Conservation (phyloP, 1,284 basidiomycete species). For the Ustilago nuda region DNA sequence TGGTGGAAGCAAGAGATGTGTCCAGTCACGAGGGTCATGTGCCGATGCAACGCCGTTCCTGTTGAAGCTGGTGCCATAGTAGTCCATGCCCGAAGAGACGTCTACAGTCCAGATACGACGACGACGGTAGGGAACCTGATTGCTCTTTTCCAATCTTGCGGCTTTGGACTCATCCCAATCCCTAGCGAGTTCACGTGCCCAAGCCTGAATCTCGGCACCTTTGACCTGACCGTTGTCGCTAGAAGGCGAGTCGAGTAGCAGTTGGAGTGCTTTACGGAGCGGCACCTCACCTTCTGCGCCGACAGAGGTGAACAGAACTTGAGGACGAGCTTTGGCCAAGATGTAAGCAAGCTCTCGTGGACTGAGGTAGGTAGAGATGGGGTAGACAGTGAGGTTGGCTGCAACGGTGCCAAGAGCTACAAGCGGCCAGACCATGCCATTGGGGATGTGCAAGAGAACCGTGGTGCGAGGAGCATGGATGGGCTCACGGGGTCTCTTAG, state of each 20-base stretch:
- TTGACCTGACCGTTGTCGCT: constrained; percentile 35
- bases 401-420: constrained; percentile 67
- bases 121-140: constrained; percentile 30
- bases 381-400: constrained; percentile 63
- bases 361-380: constrained; percentile 69
- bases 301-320: constrained; percentile 66
- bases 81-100: constrained; percentile 42
- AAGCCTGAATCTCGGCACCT: constrained; percentile 30
- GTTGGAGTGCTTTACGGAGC: constrained; percentile 53
- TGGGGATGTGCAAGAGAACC: constrained; percentile 70
- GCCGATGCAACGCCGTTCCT: constrained; percentile 39
- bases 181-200: constrained; percentile 46
- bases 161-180: constrained; percentile 48
- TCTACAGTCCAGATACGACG: constrained; percentile 56
- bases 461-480: constrained; percentile 61
- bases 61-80: constrained; percentile 50
- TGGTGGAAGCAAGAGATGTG: constrained; percentile 48
- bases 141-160: constrained; percentile 38
- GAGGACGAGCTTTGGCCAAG: constrained; percentile 67
- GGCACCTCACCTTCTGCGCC: constrained; percentile 56
- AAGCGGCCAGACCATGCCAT: constrained; percentile 67
- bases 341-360: constrained; percentile 69
- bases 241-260: constrained; percentile 47
- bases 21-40: constrained; percentile 57
- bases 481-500: constrained; percentile 23